phyloP scores from a whole-genome alignment of 768 basidiomycete species.

The Lactarius psammicola region DNA sequence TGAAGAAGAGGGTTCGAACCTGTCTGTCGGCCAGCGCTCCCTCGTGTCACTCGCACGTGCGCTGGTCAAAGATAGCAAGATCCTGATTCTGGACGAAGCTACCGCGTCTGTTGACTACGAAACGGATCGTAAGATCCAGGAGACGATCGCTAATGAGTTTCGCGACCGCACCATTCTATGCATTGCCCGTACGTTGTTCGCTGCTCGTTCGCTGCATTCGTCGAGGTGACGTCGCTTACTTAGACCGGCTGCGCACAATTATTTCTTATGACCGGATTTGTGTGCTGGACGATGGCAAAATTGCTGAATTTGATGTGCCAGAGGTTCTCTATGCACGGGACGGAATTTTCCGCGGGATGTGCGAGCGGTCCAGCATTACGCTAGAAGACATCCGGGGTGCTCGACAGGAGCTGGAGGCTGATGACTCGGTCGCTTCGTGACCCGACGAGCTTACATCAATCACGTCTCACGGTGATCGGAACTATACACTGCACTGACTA shows the following conservation, averaged over 20 bases:
- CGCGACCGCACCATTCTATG: conserved; percentile 80
- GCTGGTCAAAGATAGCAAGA: conserved; percentile 78
- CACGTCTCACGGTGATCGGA: too few relatives aligned
- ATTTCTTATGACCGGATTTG: conserved; percentile 86
- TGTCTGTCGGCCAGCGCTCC: conserved; percentile 79
- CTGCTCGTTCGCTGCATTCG: too few relatives aligned
- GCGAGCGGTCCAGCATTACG: conserved; percentile 74
- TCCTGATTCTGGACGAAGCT: conserved; percentile 89
- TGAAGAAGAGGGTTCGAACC: conserved; percentile 83
- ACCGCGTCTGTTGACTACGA: conserved; percentile 88
- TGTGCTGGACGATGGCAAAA: conserved; percentile 77
- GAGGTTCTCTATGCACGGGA: conserved; percentile 54
- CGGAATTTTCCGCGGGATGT: conserved; percentile 85
- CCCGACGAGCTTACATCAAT: neutral
- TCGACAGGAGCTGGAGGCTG: conserved; percentile 31
- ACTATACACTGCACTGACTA: too few relatives aligned
- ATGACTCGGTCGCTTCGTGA: neutral
- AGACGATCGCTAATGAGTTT: conserved; percentile 85
- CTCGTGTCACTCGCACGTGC: conserved; percentile 87
- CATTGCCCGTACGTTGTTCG: conserved; percentile 66
- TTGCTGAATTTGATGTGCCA: conserved; percentile 87
- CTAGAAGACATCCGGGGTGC: conserved; percentile 61
- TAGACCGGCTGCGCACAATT: conserved; percentile 84
- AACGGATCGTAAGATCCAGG: conserved; percentile 88
- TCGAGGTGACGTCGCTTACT: neutral